Base-by-base conservation (phyloP, 2,329 filamentous ascomycete genomes). In the Scedosporium apiospermum region DNA sequence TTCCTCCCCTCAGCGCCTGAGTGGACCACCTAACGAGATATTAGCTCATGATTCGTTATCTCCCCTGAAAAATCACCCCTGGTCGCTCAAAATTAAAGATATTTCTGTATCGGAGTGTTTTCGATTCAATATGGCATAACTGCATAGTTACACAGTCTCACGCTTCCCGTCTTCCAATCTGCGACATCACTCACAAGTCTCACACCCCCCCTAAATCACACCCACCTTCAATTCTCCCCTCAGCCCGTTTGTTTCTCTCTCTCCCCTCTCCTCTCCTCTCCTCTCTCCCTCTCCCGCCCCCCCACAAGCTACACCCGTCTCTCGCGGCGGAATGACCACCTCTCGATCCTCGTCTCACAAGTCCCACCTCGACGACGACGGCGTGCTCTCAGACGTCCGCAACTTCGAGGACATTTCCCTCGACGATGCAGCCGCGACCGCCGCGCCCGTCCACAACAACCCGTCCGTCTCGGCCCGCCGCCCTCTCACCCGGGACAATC, bases 321-420 rank as follows among this genome's bases (percentile, higher is more conserved):
- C 53, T 41, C 30, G 44, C 34, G 53, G 51, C 53, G 62, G 91
- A 69, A 86, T 96, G 76, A 91, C 89, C 58, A 76, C 79, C 67
- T 96, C 91, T 65, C 96, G 93, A 75, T 92, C 91, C 30, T 96
- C 91, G 4, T 96, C 91, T 59, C 89, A 93, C 70, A 88, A 88
- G 68, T 96, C 92, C 44, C 87, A 89, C 63, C 87, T 84, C 65
- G 88, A 87, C 69, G 88, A 91, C 69, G 89, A 90, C 68, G 86
- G 88, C 70, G 82, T 86, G 60, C 78, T 90, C 57, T 82, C 86
- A 61, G 90, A 96, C 71, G 84, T 88, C 63, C 87, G 86, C 66
- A 87, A 97, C 73, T 97, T 97, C 69, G 93, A 98, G 73, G 93
- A 97, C 67, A 96, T 97, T 72, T 91, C 89, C 12, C 84, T 98